Base-by-base conservation (phyloP, 805 yeast species). In the Novakomyces olei region DNA sequence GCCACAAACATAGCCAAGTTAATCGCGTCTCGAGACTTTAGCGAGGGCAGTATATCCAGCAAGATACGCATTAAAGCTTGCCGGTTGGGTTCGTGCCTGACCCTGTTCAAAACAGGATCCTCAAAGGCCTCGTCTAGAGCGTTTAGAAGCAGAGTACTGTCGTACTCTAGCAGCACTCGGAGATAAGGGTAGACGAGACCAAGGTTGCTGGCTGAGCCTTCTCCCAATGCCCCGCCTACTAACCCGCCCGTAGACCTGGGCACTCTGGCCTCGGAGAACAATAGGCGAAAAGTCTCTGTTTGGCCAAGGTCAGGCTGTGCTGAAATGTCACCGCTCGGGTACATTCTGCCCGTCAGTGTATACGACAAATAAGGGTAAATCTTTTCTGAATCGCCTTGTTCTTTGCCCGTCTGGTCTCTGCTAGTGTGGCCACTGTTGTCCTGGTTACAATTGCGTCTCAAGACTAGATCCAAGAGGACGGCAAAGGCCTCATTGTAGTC, bases 41-140 rank as follows among this genome's bases (percentile, higher is more conserved):
- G 39, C 5, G 27, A n/a, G 2, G 59, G 58, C 41, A 65, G 61
- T 2, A 72, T 51, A 33, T 75, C 77, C 10, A 78, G 47, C 15
- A 85, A 50, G 3, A 78, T 66, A 38, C 79, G 85, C 15, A 79
- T 54, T 9, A 85, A 65, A 14, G 37, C 20, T 22, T 43, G 30
- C 27, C 39, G 44, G 30, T 38, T 40, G 23, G 40, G 46, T 15
- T 36, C 37, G 14, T 40, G 48, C n/a, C n/a, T n/a, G n/a, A n/a
- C n/a, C n/a, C n/a, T n/a, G 48, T 81, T 79, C 35, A 85, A 49
- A 27, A 66, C 57, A 0, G 75, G 54, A 47, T 80, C 92, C 46
- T 85, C 95, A 45, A 85, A 72, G 5, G 76, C 74, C 47, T 77
- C 92, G 48, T 80, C 74, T 36, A 88, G 49, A 12, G 77, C 64